Evolutionary conservation across 2,329 filamentous ascomycete genomes (phyloP).

Genomic region (Daldinia sp.): DNA sequence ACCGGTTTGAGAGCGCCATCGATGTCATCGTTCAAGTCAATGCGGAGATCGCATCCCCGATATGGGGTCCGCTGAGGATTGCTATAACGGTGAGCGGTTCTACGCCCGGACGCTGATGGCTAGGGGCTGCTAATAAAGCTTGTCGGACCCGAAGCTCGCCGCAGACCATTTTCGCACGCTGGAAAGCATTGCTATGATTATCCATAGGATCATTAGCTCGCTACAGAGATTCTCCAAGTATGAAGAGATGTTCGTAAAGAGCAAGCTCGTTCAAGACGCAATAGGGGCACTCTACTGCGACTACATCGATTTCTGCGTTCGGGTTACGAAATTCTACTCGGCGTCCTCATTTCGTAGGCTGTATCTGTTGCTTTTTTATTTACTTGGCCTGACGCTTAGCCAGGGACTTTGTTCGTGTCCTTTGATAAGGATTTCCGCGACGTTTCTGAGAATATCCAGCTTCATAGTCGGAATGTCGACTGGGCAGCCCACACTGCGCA

Average conservation of each 20-base stretch:
- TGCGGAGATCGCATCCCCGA: slow-evolving; percentile 30
- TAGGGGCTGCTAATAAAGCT: slow-evolving; percentile 2
- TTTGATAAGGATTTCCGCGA: slow-evolving; percentile 32
- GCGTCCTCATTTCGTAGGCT: slow-evolving; percentile 17
- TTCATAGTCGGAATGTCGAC: slow-evolving; percentile 29
- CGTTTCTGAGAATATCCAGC: slow-evolving; percentile 27
- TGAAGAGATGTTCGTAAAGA: slow-evolving; percentile 29
- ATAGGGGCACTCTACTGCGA: slow-evolving; percentile 33
- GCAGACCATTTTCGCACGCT: slow-evolving; percentile 33
- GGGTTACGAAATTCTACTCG: slow-evolving; percentile 29
- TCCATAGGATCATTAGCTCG: slow-evolving; percentile 33
- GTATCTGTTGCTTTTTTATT: background rate
- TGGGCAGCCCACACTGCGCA: slow-evolving; percentile 26
- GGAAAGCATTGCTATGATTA: slow-evolving; percentile 34
- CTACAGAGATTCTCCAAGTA: slow-evolving; percentile 34
- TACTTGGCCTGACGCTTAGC: background rate
- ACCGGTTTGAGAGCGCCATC: slow-evolving; percentile 29
- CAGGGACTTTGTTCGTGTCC: slow-evolving; percentile 27
- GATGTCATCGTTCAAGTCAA: slow-evolving; percentile 35
- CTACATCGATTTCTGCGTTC: slow-evolving; percentile 33
- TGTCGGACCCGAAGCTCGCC: slow-evolving; percentile 10
- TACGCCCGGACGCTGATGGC: background rate
- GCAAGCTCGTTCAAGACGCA: slow-evolving; percentile 22
- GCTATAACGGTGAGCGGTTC: slow-evolving; percentile 25
- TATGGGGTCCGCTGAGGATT: slow-evolving; percentile 32